Percentiles rank a stretch among this genome's conserved stretches.
phyloP scores from a whole-genome alignment of 208 protist species.

The Sergeia podlipaevii region DNA sequence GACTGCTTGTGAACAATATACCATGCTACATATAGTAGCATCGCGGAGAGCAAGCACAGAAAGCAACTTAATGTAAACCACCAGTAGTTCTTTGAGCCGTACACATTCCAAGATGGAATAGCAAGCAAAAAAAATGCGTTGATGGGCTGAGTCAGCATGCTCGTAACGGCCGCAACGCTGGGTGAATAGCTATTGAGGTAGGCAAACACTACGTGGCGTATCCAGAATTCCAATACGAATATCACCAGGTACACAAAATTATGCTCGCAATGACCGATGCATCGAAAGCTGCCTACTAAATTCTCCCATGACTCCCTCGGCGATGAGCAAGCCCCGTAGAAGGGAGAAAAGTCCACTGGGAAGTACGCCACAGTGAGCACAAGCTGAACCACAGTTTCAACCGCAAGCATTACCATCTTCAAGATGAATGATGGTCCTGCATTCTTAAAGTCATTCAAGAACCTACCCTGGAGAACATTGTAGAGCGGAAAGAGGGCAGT shows the following conservation, averaged over 20 bases:
- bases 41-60: constrained; percentile 29
- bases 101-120: constrained; percentile 40
- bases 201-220: constrained; percentile 36
- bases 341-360: constrained; percentile 36
- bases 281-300: constrained; percentile 17
- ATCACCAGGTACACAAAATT: constrained; percentile 32
- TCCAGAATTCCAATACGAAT: constrained; percentile 38
- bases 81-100: constrained; percentile 21
- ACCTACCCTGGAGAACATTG: constrained; percentile 39
- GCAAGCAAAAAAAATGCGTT: constrained; percentile 34
- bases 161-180: constrained; percentile 24
- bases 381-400: constrained; percentile 25
- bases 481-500: constrained; percentile 33
- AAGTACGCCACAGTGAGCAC: constrained; percentile 28
- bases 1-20: constrained; percentile 19
- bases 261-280: constrained; percentile 17
- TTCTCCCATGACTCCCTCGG: constrained; percentile 34
- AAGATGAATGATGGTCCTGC: constrained; percentile 16
- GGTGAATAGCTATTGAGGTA: constrained; percentile 41
- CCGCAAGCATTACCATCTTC: constrained; percentile 35
- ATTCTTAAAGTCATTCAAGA: constrained; percentile 27
- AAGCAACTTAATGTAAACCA: constrained; percentile 30
- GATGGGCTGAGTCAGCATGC: constrained; percentile 32
- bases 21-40: constrained; percentile 26
- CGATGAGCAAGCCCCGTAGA: constrained; percentile 25